These are phyloP conservation scores for Holtermanniella nyarrowii DNA, from an alignment of 768 basidiomycete genomes.

Conservation along the genomic window DNA sequence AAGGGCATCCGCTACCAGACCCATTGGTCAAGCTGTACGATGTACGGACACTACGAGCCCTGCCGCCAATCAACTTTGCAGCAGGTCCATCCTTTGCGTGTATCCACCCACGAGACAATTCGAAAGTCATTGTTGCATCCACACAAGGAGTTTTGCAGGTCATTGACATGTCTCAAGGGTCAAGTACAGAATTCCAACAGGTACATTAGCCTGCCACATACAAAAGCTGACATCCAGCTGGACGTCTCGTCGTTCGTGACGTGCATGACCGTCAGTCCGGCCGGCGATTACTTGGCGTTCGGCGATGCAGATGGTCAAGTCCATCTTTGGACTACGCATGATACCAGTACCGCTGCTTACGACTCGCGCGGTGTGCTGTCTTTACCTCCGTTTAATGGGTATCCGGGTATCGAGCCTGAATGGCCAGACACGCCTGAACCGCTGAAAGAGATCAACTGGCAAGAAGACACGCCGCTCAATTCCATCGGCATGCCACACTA, in stretches of 20 bases:
- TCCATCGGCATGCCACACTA: constrained; percentile 82
- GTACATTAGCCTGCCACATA: constrained; percentile 29
- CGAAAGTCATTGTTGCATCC: constrained; percentile 64
- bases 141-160: constrained; percentile 73
- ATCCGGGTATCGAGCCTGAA: constrained; percentile 65
- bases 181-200: constrained; percentile 9
- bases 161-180: constrained; percentile 51
- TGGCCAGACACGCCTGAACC: constrained; percentile 68
- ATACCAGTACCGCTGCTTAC: constrained; percentile 42
- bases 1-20: constrained; percentile 76
- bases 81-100: constrained; percentile 78
- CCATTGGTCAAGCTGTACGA: constrained; percentile 90
- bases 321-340: constrained; percentile 66
- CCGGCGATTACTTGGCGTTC: constrained; percentile 83
- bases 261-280: constrained; percentile 69
- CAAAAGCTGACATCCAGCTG: no score
- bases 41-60: constrained; percentile 65
- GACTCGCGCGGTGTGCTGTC: constrained; percentile 14
- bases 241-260: constrained; percentile 56
- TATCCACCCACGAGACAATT: constrained; percentile 62
- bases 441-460: constrained; percentile 67
- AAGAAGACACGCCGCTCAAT: constrained; percentile 77
- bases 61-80: constrained; percentile 79
- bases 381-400: constrained; percentile 68
- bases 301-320: constrained; percentile 77